Percentiles rank a stretch among this genome's conserved stretches.
These are phyloP conservation scores for Aurantiochytrium sp. DNA, from an alignment of 108 stramenopile species.

Conservation along the genomic window DNA sequence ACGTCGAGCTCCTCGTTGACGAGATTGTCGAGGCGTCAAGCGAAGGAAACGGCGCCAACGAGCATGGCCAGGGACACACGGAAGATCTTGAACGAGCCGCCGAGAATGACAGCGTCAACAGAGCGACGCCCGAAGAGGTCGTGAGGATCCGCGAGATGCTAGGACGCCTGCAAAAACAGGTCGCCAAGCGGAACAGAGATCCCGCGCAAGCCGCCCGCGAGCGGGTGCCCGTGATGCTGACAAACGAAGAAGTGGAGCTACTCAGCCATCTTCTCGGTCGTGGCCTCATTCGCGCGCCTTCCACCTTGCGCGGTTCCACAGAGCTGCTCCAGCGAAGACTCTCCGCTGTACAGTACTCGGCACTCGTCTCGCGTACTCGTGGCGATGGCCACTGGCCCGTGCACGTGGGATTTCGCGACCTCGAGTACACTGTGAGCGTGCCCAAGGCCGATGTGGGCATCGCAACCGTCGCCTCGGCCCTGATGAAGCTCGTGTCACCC, in stretches of 20 bases:
- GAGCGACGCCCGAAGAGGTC: neutral
- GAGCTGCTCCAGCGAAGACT: neutral
- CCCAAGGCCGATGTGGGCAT: neutral
- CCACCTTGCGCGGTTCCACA: neutral
- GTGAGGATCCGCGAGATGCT: neutral
- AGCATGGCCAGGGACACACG: too few species aligned
- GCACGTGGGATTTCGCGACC: neutral
- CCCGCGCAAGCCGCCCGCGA: neutral
- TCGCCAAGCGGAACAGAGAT: neutral
- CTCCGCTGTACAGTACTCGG: neutral
- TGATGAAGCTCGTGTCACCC: neutral
- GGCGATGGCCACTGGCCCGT: neutral
- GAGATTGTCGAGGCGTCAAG: too few species aligned
- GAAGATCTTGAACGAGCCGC: too few species aligned
- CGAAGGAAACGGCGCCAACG: too few species aligned
- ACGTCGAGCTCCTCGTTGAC: too few species aligned
- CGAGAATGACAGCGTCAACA: too few species aligned
- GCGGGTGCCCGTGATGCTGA: neutral
- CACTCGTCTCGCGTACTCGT: neutral
- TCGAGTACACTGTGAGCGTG: neutral
- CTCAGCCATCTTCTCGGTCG: neutral
- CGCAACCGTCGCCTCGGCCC: neutral
- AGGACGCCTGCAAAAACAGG: neutral
- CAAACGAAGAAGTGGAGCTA: neutral
- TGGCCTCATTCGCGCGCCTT: neutral